Percentiles rank a stretch among this genome's conserved stretches.
phyloP scores from a whole-genome alignment of 208 protist genomes.

The Kentomonas sorsogonicus region DNA sequence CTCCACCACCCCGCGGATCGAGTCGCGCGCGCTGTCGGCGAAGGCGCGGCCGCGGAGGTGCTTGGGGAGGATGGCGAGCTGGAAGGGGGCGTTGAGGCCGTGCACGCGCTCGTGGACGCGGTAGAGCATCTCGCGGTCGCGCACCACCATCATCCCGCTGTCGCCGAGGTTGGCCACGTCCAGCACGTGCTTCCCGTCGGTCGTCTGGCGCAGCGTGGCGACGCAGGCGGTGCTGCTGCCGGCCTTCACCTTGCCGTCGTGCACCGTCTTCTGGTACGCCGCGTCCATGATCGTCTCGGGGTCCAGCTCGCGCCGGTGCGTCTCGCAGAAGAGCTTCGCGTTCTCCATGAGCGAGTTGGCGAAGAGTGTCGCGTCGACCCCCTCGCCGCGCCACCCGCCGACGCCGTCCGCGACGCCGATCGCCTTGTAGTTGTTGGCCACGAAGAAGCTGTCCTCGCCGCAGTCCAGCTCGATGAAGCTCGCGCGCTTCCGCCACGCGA shows the following conservation, averaged over 20 bases:
- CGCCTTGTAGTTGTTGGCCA: conserved; percentile 87
- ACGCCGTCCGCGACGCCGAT: conserved; percentile 92
- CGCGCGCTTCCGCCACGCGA: conserved; percentile 81
- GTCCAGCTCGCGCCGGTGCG: conserved; percentile 69
- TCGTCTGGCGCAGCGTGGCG: conserved; percentile 48
- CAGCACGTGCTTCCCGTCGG: conserved; percentile 50
- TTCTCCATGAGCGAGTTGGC: conserved; percentile 89
- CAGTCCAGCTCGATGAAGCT: conserved; percentile 91
- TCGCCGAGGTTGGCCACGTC: conserved; percentile 91
- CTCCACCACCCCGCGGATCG: conserved; percentile 58
- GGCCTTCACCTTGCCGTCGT: conserved; percentile 74
- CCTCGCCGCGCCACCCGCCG: conserved; percentile 81
- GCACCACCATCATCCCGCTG: conserved; percentile 81
- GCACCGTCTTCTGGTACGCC: conserved; percentile 73
- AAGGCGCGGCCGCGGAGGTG: conserved; percentile 67
- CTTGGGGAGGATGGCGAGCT: conserved; percentile 77
- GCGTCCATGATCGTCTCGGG: conserved; percentile 78
- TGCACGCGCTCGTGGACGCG: conserved; percentile 86
- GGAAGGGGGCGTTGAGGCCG: conserved; percentile 90
- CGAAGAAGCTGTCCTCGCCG: conserved; percentile 92
- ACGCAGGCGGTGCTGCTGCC: conserved; percentile 90
- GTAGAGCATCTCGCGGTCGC: conserved; percentile 69
- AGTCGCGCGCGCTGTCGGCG: conserved; percentile 60
- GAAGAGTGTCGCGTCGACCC: conserved; percentile 81
- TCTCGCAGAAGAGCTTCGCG: conserved; percentile 83